phyloP scores from a whole-genome alignment of 306 rosid genomes.

The Echinosophora koreensis region DNA sequence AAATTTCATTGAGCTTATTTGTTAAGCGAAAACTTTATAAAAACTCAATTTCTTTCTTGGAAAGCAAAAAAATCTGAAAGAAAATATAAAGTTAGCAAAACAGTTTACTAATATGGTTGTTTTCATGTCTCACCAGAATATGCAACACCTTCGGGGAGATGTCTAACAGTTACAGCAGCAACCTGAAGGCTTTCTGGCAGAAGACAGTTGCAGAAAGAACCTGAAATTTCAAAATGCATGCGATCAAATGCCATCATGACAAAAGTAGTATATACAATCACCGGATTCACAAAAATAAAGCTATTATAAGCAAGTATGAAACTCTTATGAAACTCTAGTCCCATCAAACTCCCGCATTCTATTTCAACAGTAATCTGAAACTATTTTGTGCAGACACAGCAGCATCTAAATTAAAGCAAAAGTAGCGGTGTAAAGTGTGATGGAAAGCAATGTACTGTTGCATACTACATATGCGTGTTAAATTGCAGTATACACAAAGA shows the following conservation, averaged over 20 bases:
- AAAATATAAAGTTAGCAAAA: neutral
- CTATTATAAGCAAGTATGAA: neutral
- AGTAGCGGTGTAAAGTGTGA: neutral
- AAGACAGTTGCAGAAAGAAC: conserved; percentile 96
- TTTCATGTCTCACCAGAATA: conserved; percentile 67
- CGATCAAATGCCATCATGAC: conserved; percentile 46
- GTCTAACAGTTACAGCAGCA: conserved; percentile 85
- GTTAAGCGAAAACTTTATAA: no score
- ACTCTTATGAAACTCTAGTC: neutral
- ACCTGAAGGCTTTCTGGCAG: conserved; percentile 92
- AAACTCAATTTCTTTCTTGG: neutral
- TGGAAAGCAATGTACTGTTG: neutral
- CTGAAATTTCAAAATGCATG: conserved; percentile 66
- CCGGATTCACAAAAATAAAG: conserved; percentile 23
- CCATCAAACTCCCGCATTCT: conserved; percentile 5
- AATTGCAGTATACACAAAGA: conserved; percentile 18
- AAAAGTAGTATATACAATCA: conserved; percentile 31
- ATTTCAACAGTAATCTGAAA: conserved; percentile 28
- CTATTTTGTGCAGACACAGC: conserved; percentile 1
- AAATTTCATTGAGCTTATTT: no score
- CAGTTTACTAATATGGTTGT: neutral
- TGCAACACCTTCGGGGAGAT: conserved; percentile 73
- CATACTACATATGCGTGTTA: neutral
- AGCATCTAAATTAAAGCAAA: conserved; percentile 23
- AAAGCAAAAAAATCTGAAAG: conserved; percentile 38